Base-by-base conservation (phyloP, 495 filamentous ascomycete species). In the Penicillium dipodomyicola region DNA sequence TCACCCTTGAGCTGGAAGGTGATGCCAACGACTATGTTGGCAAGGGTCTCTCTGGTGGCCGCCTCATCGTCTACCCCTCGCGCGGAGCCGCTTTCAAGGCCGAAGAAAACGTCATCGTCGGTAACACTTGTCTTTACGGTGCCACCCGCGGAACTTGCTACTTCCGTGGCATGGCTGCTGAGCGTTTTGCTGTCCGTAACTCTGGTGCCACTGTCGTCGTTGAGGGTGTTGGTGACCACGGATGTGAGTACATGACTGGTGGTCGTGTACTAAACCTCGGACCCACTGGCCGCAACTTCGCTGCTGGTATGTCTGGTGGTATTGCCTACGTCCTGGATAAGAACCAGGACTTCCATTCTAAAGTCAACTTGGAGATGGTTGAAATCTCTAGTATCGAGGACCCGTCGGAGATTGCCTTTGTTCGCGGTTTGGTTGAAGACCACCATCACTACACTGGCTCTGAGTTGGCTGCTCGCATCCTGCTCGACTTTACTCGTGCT, bases 221-320 rank as follows among this genome's bases (percentile, higher is more conserved):
- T 61, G 94, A 99, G 76, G 94, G 95, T 74, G 85, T 96, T 52
- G 94, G 94, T 79, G 94, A 99, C 71, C 94, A 99, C 69, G 91
- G 93, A 46, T 97, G 93, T 69, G 94, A 99, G 78, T 99, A 99
- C 82, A 99, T 99, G 94, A 98, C 94, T 57, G 94, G 94, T 67
- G 94, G 94, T 67, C 91, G 95, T 69, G 84, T 97, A 37, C 77
- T 99, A 56, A 80, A 95, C 58, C 81, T 99, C 44, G 94, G 94
- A 56, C 84, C 87, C 65, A 96, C 91, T 65, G 94, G 94, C n/a
- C 94, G 94, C 60, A 99, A 99, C 81, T 99, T 99, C 66, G 94
- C 95, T 65, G 94, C 94, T 56, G 94, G 94, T 78, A 99, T 99
- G 94, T 97, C 92, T 65, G 94, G 94, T 64, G 94, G 94, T 77